Evolutionary conservation across 2,329 filamentous ascomycete species (phyloP).

Genomic region (Colletotrichum liaoningense): DNA sequence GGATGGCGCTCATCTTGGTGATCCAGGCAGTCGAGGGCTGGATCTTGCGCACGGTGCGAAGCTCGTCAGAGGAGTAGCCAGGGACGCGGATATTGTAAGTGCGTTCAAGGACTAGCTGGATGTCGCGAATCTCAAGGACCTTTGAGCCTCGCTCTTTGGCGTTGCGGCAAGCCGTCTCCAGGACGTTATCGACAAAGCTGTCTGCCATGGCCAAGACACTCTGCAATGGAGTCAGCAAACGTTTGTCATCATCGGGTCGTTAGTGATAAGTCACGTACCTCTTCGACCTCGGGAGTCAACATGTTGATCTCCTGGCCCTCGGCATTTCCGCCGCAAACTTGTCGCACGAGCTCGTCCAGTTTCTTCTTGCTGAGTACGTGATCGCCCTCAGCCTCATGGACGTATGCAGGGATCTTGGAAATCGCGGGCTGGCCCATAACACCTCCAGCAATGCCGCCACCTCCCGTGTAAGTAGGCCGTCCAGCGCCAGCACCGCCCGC

Average conservation of each 20-base stretch:
- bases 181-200: conserved; percentile 92
- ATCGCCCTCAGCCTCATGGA: conserved; percentile 91
- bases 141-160: conserved; percentile 93
- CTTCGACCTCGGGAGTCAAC: conserved; percentile 92
- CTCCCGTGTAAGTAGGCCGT: conserved; percentile 87
- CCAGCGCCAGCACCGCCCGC: conserved; percentile 69
- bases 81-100: conserved; percentile 93
- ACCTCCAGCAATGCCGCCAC: conserved; percentile 80
- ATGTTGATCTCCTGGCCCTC: conserved; percentile 80
- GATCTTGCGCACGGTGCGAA: conserved; percentile 93
- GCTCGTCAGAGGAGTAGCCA: conserved; percentile 93
- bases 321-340: conserved; percentile 85
- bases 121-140: conserved; percentile 88
- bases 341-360: conserved; percentile 91
- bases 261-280: conserved; percentile 67
- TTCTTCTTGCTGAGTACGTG: conserved; percentile 98
- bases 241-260: conserved; percentile 1
- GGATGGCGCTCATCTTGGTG: conserved; percentile 95
- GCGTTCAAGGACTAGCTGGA: conserved; percentile 85
- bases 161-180: conserved; percentile 87
- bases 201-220: conserved; percentile 90
- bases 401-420: conserved; percentile 82
- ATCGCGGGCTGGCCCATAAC: conserved; percentile 91
- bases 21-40: conserved; percentile 91
- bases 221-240: conserved; percentile 54